Evolutionary conservation across 352 stramenopile genomes (phyloP), one percentile per base, ranked within the genome.

Genomic region (Phytopythium mirpurense): DNA sequence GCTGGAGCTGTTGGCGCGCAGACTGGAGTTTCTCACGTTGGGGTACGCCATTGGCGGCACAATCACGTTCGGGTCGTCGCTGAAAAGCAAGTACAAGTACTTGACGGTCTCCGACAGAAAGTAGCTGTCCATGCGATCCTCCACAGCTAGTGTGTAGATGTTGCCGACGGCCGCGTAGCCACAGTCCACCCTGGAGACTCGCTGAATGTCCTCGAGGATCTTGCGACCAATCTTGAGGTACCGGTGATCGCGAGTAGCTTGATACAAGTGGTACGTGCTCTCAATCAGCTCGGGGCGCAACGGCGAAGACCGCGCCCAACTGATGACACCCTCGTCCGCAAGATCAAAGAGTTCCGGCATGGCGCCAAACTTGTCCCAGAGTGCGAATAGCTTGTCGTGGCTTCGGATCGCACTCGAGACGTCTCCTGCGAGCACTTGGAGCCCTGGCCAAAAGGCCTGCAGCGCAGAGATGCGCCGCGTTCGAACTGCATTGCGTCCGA

Each of bases 51-150:
- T 62, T 5, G 66, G 52, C 54, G 84, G 81, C 23, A 90, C 77
- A 59, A 91, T 84, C 42, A 88, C 68, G 50, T 86, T 65, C 9
- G 74, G 70, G 32, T 90, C 77, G 29, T 98, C 91, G 49, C 98
- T 97, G 72, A 99, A 99, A 24, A 98, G 90, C 29, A 99, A 62
- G 72, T 98, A 99, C 16, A 99, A 62, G 63, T 99, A 99, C 70
- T 99, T 99, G 31, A 97, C 78, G 5, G 97, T 99, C 77, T 99
- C 97, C 3, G 87, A 97, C 2, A 99, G 74, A 60, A 99, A 99
- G 56, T 98, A 99, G 51, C 89, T 98, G 58, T 98, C 95, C 97
- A 99, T 99, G 60, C 97, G 90, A 58, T 99, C 89, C 29, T 97
- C 78, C 10, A 99, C 81, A 2, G 82, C 67, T 7, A 94, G 70